Base-by-base conservation (phyloP, 139 green algal species). In the Protoeuglena noctilucae region DNA sequence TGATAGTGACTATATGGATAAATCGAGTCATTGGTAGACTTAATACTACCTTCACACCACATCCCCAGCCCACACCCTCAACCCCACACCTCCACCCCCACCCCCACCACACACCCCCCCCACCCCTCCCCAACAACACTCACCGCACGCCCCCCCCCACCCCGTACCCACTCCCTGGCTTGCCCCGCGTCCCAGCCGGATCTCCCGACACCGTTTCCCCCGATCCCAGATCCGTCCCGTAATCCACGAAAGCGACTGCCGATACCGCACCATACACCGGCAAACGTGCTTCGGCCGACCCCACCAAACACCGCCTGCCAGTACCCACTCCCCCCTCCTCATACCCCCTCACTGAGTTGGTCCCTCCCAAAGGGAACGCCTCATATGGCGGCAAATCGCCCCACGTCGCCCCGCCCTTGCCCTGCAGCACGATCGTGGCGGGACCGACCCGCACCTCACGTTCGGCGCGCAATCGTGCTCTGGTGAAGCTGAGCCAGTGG, bases 361-460 rank as follows among this genome's bases (percentile, higher is more conserved):
- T 92, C 28, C 88, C 84, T 3, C 89, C 89, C 29, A 97, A 85
- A 19, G 88, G 78, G 60, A 97, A 97, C 4, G 89, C 88, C 70
- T 98, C 89, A 60, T 96, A 94, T 19, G 89, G 86, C 2, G 89
- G 90, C 47, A 98, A 57, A 64, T 98, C 88, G 0, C 86, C 89
- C 19, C 89, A 31, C 17, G 88, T 80, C 5, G 57, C 39, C 17
- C 84, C 84, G 2, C 67, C 83, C 27, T 74, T 71, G 9, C 58
- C 72, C 3, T 58, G 6, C 45, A 71, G 68, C 46, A 81, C 51
- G 3, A 55, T 28, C 29, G 48, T 62, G 28, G 67, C 39, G 25
- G 68, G 78, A 14, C 75, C 74, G 4, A 88, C 22, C 1, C 56
- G 54, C 14, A 87, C 18, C 5, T 66, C 68, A 49, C 77, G 77